phyloP scores from a whole-genome alignment of 1,139 yeast species.

The Hansenula sp. region DNA sequence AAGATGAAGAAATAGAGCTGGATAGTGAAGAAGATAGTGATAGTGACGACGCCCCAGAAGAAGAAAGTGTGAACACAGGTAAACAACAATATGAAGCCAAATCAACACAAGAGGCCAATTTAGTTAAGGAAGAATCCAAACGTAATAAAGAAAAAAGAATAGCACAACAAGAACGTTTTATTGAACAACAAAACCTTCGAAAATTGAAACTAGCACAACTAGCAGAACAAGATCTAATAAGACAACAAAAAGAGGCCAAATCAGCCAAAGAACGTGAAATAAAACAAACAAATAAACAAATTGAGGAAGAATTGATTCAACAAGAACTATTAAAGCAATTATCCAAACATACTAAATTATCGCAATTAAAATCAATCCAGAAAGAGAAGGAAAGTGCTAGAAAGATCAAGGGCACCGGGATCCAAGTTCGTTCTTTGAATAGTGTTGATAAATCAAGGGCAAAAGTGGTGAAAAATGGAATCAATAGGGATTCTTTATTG shows the following conservation, averaged over 20 bases:
- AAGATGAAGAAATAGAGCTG: constrained; percentile 5
- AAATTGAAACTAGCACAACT: constrained; percentile 32
- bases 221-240: constrained; percentile 27
- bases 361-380: constrained; percentile 12
- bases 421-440: constrained; percentile 17
- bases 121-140: constrained; percentile 33
- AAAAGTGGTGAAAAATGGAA: constrained; percentile 7
- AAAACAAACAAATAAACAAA: constrained; percentile 9
- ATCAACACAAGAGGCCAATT: constrained; percentile 32
- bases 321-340: constrained; percentile 13
- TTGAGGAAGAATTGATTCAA: constrained; percentile 16
- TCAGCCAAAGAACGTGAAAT: constrained; percentile 17
- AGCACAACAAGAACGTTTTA: constrained; percentile 41
- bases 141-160: constrained; percentile 47
- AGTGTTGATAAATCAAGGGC: neutral
- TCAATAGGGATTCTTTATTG: constrained; percentile 17
- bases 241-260: constrained; percentile 21
- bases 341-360: constrained; percentile 11
- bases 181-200: constrained; percentile 37
- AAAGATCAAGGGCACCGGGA: constrained; percentile 16
- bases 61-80: constrained; percentile 28
- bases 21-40: constrained; percentile 13
- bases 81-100: constrained; percentile 29
- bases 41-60: constrained; percentile 34
- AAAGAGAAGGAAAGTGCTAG: constrained; percentile 9